phyloP scores from a whole-genome alignment of 2,329 filamentous ascomycete species.

The Cyclaneusma minus region DNA sequence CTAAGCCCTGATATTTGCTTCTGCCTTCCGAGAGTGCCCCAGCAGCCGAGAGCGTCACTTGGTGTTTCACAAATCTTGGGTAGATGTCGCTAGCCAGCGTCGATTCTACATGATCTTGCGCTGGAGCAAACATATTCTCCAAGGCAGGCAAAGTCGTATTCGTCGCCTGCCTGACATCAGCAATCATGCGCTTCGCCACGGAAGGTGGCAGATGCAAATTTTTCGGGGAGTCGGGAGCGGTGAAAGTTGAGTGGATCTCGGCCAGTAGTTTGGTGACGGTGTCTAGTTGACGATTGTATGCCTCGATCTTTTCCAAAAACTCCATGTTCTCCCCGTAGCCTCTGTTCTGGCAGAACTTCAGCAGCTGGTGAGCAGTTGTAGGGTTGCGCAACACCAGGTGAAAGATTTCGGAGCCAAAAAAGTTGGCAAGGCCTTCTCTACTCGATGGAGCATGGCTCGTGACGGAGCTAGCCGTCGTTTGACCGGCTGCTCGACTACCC shows the following conservation, averaged over 20 bases:
- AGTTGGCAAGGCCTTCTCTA: slow-evolving; percentile 21
- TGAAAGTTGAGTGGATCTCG: slow-evolving; percentile 27
- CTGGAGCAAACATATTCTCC: slow-evolving; percentile 27
- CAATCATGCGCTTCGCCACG: slow-evolving; percentile 25
- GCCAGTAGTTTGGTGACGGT: slow-evolving; percentile 29
- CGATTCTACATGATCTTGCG: slow-evolving; percentile 27
- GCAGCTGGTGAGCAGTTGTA: slow-evolving; percentile 27
- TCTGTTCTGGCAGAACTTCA: slow-evolving; percentile 30
- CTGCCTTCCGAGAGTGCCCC: slow-evolving; percentile 26
- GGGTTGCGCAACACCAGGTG: slow-evolving; percentile 33
- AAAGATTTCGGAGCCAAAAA: slow-evolving; percentile 33
- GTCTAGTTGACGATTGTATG: slow-evolving; percentile 27
- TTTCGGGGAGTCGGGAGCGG: slow-evolving; percentile 18
- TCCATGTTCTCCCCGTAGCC: slow-evolving; percentile 33
- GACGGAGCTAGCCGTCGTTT: no score
- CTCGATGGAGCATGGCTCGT: no score
- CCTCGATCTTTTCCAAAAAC: slow-evolving; percentile 32
- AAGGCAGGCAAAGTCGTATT: slow-evolving; percentile 28
- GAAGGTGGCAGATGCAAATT: slow-evolving; percentile 20
- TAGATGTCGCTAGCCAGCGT: slow-evolving; percentile 30
- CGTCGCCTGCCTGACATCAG: slow-evolving; percentile 30
- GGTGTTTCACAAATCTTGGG: slow-evolving; percentile 35
- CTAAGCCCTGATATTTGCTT: slow-evolving; percentile 34
- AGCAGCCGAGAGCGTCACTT: slow-evolving; percentile 29
- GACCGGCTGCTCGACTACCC: no score